Percentiles rank a stretch among this genome's conserved stretches.
Conservation (phyloP, 1,284 basidiomycete species). For the Lignosus rhinocerotis region DNA sequence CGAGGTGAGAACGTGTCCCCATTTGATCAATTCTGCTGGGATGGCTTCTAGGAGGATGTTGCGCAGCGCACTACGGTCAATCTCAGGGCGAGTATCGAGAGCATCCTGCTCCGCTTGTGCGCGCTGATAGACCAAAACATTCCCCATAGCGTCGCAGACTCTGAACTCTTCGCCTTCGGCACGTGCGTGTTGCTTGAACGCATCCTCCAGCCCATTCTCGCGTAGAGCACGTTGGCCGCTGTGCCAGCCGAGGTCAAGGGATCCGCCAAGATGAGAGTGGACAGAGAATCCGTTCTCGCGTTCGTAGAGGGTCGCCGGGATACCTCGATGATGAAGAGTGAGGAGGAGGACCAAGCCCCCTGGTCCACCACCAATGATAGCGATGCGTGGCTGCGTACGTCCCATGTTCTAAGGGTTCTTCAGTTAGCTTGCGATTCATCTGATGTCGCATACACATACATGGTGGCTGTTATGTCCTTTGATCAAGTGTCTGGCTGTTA, state of each 20-base stretch:
- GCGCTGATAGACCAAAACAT: neutral
- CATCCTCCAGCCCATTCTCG: slow-evolving; percentile 17
- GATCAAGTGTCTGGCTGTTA: too few relatives aligned
- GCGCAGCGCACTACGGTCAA: slow-evolving; percentile 16
- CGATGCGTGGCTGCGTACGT: slow-evolving; percentile 7
- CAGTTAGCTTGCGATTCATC: too few relatives aligned
- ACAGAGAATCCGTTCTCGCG: slow-evolving; percentile 6
- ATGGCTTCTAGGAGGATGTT: slow-evolving; percentile 15
- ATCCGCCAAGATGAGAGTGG: slow-evolving; percentile 17
- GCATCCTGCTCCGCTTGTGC: neutral
- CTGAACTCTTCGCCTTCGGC: slow-evolving; percentile 12
- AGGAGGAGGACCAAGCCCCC: slow-evolving; percentile 12
- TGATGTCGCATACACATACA: too few relatives aligned
- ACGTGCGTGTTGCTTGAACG: slow-evolving; percentile 5
- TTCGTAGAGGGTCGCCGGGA: slow-evolving; percentile 21
- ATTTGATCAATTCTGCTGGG: slow-evolving; percentile 11
- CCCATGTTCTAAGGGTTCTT: neutral
- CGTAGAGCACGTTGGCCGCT: slow-evolving; percentile 19
- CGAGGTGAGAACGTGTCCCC: slow-evolving; percentile 6
- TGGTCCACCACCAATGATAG: slow-evolving; percentile 21
- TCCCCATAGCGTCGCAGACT: slow-evolving; percentile 3
- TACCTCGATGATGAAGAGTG: slow-evolving; percentile 14
- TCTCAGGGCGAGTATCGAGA: slow-evolving; percentile 15
- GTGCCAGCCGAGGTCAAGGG: slow-evolving; percentile 17
- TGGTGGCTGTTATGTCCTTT: too few relatives aligned